These are phyloP conservation scores for Chlamydomonas sphaeroides DNA, from an alignment of 139 green algal species.

Conservation along the genomic window DNA sequence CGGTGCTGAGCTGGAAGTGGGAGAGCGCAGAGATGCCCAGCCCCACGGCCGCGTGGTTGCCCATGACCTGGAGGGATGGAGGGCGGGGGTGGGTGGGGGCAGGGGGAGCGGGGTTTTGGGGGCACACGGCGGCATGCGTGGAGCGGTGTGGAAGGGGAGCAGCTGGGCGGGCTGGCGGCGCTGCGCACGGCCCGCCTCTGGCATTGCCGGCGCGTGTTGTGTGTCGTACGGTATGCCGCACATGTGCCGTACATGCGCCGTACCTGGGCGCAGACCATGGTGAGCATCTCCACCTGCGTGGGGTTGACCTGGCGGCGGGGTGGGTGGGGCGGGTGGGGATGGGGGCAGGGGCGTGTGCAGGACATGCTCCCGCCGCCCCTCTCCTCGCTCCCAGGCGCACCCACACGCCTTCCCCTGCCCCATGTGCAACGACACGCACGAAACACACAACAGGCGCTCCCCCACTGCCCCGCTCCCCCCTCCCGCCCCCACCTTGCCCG, in stretches of 20 bases:
- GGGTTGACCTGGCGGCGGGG: conserved; percentile 88
- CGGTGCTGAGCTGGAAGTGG: conserved; percentile 98
- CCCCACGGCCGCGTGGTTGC: conserved; percentile 87
- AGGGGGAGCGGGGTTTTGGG: background rate
- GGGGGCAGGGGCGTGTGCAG: background rate
- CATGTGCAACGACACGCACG: too few relatives aligned
- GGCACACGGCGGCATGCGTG: background rate
- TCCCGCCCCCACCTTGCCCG: conserved; percentile 76
- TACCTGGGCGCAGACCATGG: conserved; percentile 93
- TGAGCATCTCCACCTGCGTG: conserved; percentile 96
- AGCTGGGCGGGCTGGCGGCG: too few relatives aligned
- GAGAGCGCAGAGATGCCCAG: conserved; percentile 83
- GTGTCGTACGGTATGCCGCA: too few relatives aligned
- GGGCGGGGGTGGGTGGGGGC: background rate
- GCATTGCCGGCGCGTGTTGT: too few relatives aligned
- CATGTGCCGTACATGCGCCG: too few relatives aligned
- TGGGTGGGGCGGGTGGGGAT: background rate
- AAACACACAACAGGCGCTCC: too few relatives aligned
- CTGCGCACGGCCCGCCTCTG: too few relatives aligned
- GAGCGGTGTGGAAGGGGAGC: background rate
- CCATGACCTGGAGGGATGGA: conserved; percentile 80
- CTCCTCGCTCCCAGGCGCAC: too few relatives aligned
- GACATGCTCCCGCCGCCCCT: too few relatives aligned
- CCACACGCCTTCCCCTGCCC: too few relatives aligned
- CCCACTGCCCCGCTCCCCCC: too few relatives aligned